phyloP scores from a whole-genome alignment of 306 rosid species.

The Sicyos baderoa region DNA sequence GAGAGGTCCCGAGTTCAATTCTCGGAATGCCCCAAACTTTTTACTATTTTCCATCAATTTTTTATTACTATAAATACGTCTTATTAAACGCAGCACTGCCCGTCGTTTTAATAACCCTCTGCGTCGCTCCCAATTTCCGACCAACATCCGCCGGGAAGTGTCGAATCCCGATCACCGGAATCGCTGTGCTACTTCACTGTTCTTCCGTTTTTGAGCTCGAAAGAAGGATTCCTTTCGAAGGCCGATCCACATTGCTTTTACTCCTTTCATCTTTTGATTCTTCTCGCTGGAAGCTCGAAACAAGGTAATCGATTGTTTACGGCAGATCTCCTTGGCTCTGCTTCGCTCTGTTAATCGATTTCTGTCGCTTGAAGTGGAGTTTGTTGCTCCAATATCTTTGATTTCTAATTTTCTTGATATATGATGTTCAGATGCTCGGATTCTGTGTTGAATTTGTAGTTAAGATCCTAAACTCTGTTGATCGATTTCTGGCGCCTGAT shows the following conservation, averaged over 20 bases:
- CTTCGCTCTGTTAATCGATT: not conserved
- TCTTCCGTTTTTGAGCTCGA: not conserved
- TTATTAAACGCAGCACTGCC: too few species aligned
- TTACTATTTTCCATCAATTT: not conserved
- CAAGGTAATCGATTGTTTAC: not conserved
- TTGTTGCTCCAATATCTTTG: not conserved
- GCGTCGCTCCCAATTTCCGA: not conserved
- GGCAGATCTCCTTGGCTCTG: slow-evolving; percentile 3
- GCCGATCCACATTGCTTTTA: not conserved
- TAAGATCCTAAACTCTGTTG: not conserved
- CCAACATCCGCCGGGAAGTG: not conserved
- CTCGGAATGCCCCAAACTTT: slow-evolving; percentile 9
- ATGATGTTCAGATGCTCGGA: not conserved
- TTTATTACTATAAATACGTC: too few species aligned
- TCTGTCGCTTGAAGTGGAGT: not conserved
- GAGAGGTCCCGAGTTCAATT: slow-evolving; percentile 21
- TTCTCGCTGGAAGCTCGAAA: not conserved
- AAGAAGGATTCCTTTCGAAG: not conserved
- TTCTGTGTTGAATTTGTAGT: not conserved
- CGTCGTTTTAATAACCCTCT: not conserved
- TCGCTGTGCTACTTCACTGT: not conserved
- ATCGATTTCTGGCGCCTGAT: not conserved
- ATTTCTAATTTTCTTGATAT: not conserved
- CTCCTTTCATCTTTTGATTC: not conserved
- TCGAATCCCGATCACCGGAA: slow-evolving; percentile 4